Evolutionary conservation across 305 asterid species (phyloP), one percentile per base, ranked within the genome.

Genomic region (Petunia hybrid): DNA sequence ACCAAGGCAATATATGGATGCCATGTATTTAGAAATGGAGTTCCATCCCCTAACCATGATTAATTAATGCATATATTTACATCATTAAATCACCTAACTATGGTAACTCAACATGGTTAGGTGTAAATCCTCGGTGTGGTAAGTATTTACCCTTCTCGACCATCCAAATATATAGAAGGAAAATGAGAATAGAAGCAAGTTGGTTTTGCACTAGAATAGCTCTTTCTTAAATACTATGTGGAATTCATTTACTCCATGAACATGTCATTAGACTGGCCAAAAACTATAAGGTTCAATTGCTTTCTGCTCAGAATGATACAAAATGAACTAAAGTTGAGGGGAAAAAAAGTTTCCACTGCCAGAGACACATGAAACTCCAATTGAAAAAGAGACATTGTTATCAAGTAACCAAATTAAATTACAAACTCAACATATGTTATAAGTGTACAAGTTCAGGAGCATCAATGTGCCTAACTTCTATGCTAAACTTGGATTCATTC

Each of bases 391-490:
- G 61, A 71, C 45, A 71, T 71, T 16, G 31, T 71, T 35, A 71
- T 31, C 78, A 35, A 71, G 48, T 43, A 12, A 35, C 45, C 78
- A 73, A 51, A 73, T 35, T 22, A 48, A 35, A 48, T 73, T 35
- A 73, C 62, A 35, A 12, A 48, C 78, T 73, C 78, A 48, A 48
- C 35, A 73, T 35, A 73, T 73, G 78, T 51, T 46, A 10, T 8
- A 46, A 73, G 78, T 73, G 62, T 73, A 48, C 46, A 73, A 48
- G 35, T 48, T 73, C 51, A 73, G 78, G 78, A 35, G 36, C 78
- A 73, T 48, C 78, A 48, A 48, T 73, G 78, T 73, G 35, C 78
- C 78, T 73, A 73, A 35, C 10, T 45, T 73, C 78, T 35, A 48
- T 73, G 45, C 62, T 48, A 48, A 48, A 46, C 62, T 35, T 73